phyloP scores from a whole-genome alignment of 192 early-diverging fungal species.

The Pilaira anomala region DNA sequence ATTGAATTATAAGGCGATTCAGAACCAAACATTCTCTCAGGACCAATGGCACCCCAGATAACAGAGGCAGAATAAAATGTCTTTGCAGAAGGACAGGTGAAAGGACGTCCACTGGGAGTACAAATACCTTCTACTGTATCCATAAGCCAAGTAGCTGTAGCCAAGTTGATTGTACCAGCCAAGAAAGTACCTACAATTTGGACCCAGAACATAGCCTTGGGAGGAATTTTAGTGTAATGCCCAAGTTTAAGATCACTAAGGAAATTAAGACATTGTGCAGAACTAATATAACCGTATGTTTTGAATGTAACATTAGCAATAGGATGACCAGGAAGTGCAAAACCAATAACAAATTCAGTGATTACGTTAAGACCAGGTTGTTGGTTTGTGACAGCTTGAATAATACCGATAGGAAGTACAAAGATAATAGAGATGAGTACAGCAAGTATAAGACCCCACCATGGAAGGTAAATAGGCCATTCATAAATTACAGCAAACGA shows the following conservation, averaged over 20 bases:
- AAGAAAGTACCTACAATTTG: constrained; percentile 62
- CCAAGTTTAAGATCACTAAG: constrained; percentile 75
- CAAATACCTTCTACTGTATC: constrained; percentile 43
- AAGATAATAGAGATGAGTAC: constrained; percentile 60
- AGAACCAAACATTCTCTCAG: constrained; percentile 55
- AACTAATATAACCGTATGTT: constrained; percentile 74
- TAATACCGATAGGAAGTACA: constrained; percentile 78
- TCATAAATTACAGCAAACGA: constrained; percentile 46
- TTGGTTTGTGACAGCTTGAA: constrained; percentile 74
- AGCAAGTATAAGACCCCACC: constrained; percentile 72
- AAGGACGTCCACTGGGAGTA: constrained; percentile 37
- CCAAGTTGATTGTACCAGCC: constrained; percentile 51
- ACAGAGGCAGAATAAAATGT: constrained; percentile 65
- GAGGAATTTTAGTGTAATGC: constrained; percentile 74
- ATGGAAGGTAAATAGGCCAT: constrained; percentile 65
- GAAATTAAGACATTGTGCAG: constrained; percentile 77
- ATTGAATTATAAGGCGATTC: constrained; percentile 40
- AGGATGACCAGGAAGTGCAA: constrained; percentile 73
- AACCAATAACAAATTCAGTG: constrained; percentile 83
- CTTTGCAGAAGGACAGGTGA: constrained; percentile 46
- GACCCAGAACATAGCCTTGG: constrained; percentile 57
- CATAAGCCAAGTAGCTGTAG: constrained; percentile 46
- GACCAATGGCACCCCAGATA: constrained; percentile 80
- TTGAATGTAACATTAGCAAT: constrained; percentile 87
- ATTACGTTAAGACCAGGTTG: constrained; percentile 79